phyloP scores from a whole-genome alignment of 805 yeast genomes.

The Candida sithepensis region DNA sequence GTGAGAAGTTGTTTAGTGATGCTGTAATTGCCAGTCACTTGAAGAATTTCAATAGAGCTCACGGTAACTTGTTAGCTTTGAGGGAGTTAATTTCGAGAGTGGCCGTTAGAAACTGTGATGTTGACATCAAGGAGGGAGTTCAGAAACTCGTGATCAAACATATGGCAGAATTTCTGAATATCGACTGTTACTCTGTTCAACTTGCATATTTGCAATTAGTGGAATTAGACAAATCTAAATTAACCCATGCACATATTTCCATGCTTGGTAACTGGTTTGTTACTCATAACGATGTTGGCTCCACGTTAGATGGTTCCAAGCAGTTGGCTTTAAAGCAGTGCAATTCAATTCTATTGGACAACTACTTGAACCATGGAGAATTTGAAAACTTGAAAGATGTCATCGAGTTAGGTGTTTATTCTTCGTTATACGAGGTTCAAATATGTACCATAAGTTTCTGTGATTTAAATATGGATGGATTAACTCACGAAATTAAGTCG shows the following conservation, averaged over 20 bases:
- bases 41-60: constrained; percentile 41
- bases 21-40: neutral
- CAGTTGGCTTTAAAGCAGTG: constrained; percentile 42
- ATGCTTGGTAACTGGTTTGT: constrained; percentile 36
- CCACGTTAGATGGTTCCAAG: constrained; percentile 43
- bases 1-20: constrained; percentile 14
- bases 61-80: constrained; percentile 57
- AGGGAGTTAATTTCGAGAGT: constrained; percentile 30
- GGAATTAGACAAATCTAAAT: neutral
- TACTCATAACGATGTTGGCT: constrained; percentile 24
- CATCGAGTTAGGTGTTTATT: constrained; percentile 33
- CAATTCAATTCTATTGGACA: constrained; percentile 28
- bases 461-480: neutral
- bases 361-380: constrained; percentile 12
- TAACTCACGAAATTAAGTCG: constrained; percentile 2
- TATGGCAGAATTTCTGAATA: constrained; percentile 13
- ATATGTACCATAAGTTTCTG: constrained; percentile 36
- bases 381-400: constrained; percentile 26
- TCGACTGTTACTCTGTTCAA: constrained; percentile 20
- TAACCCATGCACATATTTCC: constrained; percentile 10
- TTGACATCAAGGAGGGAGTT: constrained; percentile 15
- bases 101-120: constrained; percentile 19
- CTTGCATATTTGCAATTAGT: constrained; percentile 21
- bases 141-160: constrained; percentile 27
- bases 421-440: constrained; percentile 44